Evolutionary conservation across 805 yeast species (phyloP), one percentile per base, ranked within the genome.

Genomic region (Sporopachydermia quercuum): DNA sequence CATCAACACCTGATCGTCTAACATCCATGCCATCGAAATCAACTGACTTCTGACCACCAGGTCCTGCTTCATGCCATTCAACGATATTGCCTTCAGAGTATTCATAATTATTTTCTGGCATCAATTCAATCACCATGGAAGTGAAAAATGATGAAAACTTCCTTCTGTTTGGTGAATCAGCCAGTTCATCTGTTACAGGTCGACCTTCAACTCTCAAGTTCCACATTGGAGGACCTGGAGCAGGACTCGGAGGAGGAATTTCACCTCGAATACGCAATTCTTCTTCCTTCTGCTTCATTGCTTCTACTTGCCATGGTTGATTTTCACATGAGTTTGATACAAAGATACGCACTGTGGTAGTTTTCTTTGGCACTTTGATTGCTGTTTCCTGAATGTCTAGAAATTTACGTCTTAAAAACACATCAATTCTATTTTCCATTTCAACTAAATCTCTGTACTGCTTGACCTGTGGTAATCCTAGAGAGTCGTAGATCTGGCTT

Each of bases 21-120:
- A 91, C 72, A 53, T 87, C 96, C 42, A 91, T 60, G 1, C 94
- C 96, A 57, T 91, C 97, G 55, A 89, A 89, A 40, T 76, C 74
- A 0, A 69, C 70, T 8, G 30, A 23, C 13, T 49, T 49, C 39
- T 49, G 52, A 17, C 42, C 45, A 19, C 41, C 38, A 13, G 45
- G 16, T 47, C 55, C 18, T 45, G 50, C 38, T 47, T 79, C 87
- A 57, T 86, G 87, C 98, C 98, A 91, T 57, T 91, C 96, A 36
- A 89, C 74, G 11, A 80, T 60, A 50, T 68, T 62, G 38, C 55
- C 52, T 56, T 52, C 54, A 19, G 64, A 50, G 45, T 51, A 56
- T 17, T 61, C 50, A 15, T 60, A 62, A 14, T 52, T 55, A 38
- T 41, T 36, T 38, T 47, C 49, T 37, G 50, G 45, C 18, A 57